Base-by-base conservation (phyloP, 2,329 filamentous ascomycete species). In the Hymenoscyphus infarciens region DNA sequence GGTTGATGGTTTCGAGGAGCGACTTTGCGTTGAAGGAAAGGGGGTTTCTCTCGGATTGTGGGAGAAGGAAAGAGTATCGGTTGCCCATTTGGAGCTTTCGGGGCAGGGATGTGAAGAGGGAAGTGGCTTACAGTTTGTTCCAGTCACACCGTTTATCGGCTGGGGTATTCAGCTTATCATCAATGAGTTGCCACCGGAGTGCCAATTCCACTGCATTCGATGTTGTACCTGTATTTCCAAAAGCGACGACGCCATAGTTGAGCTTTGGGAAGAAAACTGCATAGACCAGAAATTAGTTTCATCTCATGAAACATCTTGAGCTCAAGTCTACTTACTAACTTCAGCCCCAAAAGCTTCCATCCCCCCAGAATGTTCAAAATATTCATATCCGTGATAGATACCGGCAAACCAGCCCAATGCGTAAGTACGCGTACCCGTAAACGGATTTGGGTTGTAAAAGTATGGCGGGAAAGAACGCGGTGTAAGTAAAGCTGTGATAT, bases 271-370 rank as follows among this genome's bases (percentile, higher is more conserved):
- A 73, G 68, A 81, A 79, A 57, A 75, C 61, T 63, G n/a, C 45
- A 5, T 5, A 11, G 22, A 5, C 19, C 10, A 13, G 19, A 22
- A 13, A 52, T 52, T n/a, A 52, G 45, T 13, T 13, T 22, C 10
- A 1, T 19, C 42, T 27, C 19, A 52, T 25, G 22, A 53, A 22
- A 5, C 22, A 10, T 33, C 7, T 22, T 11, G 3, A 11, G 16
- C 8, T 7, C 5, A 10, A 31, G 15, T 25, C 13, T 11, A 63
- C 61, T 59, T 59, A 63, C 61, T 74, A 29, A 82, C 72, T 39
- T 76, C 69, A 0, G 79, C 74, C 4, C 77, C 79, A 63, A 78
- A 81, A 4, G 77, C 80, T 57, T 77, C 75, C 68, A 80, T 77
- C 0, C 76, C 77, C 3, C 81, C 81, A 8, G 67, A 67, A 65